phyloP scores from a whole-genome alignment of 768 basidiomycete species.

The Leccinum truebloodii region DNA sequence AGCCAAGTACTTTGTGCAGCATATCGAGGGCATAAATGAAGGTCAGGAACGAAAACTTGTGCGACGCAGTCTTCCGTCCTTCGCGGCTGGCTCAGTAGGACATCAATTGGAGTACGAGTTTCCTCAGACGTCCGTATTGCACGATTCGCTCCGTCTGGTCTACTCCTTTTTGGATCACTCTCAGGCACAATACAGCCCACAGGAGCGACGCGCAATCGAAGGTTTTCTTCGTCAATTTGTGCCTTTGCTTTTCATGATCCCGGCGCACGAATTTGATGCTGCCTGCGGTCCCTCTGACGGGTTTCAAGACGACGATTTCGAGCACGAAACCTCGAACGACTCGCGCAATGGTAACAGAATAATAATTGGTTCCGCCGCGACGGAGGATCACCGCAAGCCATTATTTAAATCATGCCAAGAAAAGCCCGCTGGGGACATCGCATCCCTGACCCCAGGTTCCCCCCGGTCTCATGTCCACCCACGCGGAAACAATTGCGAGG shows the following conservation, averaged over 20 bases:
- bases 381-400: constrained; percentile 76
- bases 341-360: constrained; percentile 44
- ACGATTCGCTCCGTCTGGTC: constrained; percentile 88
- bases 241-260: constrained; percentile 75
- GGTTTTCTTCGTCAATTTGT: constrained; percentile 83
- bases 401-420: constrained; percentile 76
- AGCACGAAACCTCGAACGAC: constrained; percentile 26
- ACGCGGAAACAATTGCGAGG: constrained; percentile 31
- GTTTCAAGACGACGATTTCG: constrained; percentile 38
- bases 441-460: constrained; percentile 28
- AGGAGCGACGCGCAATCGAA: constrained; percentile 83
- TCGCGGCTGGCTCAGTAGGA: constrained; percentile 49
- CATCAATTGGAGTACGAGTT: constrained; percentile 82
- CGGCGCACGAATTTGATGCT: constrained; percentile 64
- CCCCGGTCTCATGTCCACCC: constrained; percentile 7
- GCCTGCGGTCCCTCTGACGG: constrained; percentile 59
- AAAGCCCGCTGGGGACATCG: constrained; percentile 40
- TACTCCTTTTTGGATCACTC: constrained; percentile 91
- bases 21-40: constrained; percentile 71
- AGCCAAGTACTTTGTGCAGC: constrained; percentile 75
- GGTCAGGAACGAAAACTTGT: constrained; percentile 49
- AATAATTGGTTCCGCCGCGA: constrained; percentile 49
- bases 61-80: constrained; percentile 35
- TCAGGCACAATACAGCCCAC: constrained; percentile 66
- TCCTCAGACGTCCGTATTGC: constrained; percentile 75